Conservation (phyloP, 495 filamentous ascomycete genomes). For the Xylaria intraflava region DNA sequence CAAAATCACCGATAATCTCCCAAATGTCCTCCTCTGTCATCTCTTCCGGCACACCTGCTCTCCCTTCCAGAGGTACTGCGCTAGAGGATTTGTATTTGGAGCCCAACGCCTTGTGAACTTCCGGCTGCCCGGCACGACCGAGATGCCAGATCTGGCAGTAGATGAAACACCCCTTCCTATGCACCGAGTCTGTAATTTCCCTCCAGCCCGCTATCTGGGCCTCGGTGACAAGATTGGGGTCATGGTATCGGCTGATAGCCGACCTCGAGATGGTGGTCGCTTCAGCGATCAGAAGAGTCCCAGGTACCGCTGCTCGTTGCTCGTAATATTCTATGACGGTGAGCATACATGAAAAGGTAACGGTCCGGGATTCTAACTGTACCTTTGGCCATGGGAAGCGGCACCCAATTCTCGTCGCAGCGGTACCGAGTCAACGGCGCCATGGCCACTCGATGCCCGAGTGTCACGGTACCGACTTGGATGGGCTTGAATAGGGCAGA, state of each 20-base stretch:
- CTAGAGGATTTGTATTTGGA: constrained; percentile 10
- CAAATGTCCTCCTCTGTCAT: constrained; percentile 42
- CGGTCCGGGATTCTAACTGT: constrained; percentile 21
- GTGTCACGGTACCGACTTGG: constrained; percentile 38
- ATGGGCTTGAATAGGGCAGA: constrained; percentile 49
- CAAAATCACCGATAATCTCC: constrained; percentile 31
- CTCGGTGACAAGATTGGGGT: constrained; percentile 44
- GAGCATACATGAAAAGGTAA: background rate
- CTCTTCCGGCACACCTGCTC: constrained; percentile 30
- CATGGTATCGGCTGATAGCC: constrained; percentile 43
- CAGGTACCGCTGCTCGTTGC: constrained; percentile 45
- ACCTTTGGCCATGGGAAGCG: constrained; percentile 9
- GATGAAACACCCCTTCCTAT: constrained; percentile 46
- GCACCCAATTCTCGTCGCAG: constrained; percentile 29
- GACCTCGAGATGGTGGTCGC: constrained; percentile 47
- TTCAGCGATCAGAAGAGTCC: constrained; percentile 51
- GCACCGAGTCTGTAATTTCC: constrained; percentile 46
- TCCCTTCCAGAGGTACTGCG: constrained; percentile 9
- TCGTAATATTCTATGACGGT: constrained; percentile 45
- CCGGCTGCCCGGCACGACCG: constrained; percentile 44
- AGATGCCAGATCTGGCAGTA: constrained; percentile 50
- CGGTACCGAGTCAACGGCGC: constrained; percentile 52
- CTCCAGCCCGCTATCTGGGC: constrained; percentile 46
- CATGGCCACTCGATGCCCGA: constrained; percentile 49
- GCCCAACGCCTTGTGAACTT: constrained; percentile 30